Percentiles rank a stretch among this genome's conserved stretches.
These are phyloP conservation scores for Globisporangium sylvaticum DNA, from an alignment of 352 stramenopile genomes.

Conservation along the genomic window DNA sequence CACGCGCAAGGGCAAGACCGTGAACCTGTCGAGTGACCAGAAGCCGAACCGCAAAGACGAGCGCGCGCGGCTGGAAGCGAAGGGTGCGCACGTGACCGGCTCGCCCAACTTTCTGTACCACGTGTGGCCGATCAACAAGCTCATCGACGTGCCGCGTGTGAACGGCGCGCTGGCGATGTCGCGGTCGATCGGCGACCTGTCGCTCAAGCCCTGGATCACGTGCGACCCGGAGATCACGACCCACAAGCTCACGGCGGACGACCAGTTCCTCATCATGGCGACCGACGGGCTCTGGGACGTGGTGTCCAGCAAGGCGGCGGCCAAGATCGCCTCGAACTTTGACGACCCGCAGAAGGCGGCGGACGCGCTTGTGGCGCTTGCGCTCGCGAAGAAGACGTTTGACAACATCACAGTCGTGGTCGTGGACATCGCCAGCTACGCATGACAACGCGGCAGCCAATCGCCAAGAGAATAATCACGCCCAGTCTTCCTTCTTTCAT, in stretches of 20 bases:
- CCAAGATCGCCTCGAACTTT: conserved; percentile 47
- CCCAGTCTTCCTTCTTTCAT: not conserved
- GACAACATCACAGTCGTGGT: conserved; percentile 84
- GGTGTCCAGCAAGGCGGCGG: conserved; percentile 58
- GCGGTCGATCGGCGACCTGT: conserved; percentile 78
- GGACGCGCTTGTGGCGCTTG: conserved; percentile 55
- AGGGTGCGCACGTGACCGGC: conserved; percentile 61
- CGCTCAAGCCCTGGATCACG: conserved; percentile 71
- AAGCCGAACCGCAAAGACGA: conserved; percentile 81
- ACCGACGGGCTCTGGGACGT: conserved; percentile 85
- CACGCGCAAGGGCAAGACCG: conserved; percentile 50
- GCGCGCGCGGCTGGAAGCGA: conserved; percentile 61
- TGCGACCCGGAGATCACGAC: conserved; percentile 76
- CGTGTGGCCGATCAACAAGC: conserved; percentile 70
- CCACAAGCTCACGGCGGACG: conserved; percentile 43
- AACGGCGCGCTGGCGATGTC: conserved; percentile 81
- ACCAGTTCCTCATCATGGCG: conserved; percentile 79
- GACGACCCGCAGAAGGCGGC: conserved; percentile 53
- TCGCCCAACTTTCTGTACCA: conserved; percentile 61
- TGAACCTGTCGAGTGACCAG: conserved; percentile 69
- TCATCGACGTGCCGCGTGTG: conserved; percentile 77
- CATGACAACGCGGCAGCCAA: conserved; percentile 21
- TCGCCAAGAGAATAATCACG: not conserved
- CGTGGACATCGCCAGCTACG: conserved; percentile 57
- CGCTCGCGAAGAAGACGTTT: conserved; percentile 43